Base-by-base conservation (phyloP, 305 asterid species). In the Fraxinus ornus region DNA sequence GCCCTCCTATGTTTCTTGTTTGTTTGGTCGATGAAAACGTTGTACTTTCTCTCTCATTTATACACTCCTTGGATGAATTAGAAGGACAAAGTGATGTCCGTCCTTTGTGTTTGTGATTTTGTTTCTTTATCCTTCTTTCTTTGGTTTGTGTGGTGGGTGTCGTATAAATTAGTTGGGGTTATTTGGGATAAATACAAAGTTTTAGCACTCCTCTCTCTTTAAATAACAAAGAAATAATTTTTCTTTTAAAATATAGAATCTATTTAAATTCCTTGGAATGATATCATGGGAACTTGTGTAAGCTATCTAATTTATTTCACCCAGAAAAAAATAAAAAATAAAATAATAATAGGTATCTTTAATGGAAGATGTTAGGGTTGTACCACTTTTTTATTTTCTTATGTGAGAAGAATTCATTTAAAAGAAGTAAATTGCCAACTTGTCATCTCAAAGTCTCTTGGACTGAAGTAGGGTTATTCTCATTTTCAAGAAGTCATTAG, bases 21-120 rank as follows among this genome's bases (percentile, higher is more conserved):
- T 87, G 83, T 88, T 87, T 83, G 80, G 80, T 89, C 88, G 89
- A 89, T 77, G 92, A 87, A 85, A 92, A 87, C 88, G 87, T 87
- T 83, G 89, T 76, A 75, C 26, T 30, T 35, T 79, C 66, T 77
- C 68, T 79, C 79, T 60, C 80, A 83, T 83, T 83, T 85, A 82
- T 77, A 78, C 83, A 84, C 85, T 83, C 57, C 75, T 26, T 78
- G 60, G 84, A 83, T 72, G 78, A 79, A 83, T 79, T 84, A 76
- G 76, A 64, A 78, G 4, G 89, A 86, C 83, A 76, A 85, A 85
- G 68, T 19, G 32, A 78, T 28, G 64, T 17, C 52, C 78, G 88
- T 80, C 85, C 73, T 80, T 52, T 47, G 35, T 24, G 47, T 33
- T 47, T 41, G 37, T 36, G 82, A 3, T 24, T 28, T 17, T 72